Evolutionary conservation across 495 filamentous ascomycete genomes (phyloP).

Genomic region (Annulohypoxylon moriforme): DNA sequence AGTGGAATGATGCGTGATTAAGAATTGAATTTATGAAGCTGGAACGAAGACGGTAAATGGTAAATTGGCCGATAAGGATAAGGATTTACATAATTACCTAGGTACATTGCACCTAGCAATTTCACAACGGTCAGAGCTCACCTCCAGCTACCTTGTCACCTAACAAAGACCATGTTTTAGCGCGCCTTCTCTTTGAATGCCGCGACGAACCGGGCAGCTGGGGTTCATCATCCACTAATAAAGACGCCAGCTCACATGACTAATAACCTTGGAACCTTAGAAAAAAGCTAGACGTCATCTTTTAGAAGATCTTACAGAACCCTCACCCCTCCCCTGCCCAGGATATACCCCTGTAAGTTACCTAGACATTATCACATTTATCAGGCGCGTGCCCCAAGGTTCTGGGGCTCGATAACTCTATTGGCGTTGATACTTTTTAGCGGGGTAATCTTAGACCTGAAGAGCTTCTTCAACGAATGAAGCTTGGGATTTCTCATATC

Average conservation of each 20-base stretch:
- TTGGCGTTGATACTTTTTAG: conserved; percentile 18
- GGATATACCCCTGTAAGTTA: conserved; percentile 22
- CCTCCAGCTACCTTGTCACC: background rate
- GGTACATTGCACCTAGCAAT: no score
- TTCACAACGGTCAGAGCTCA: conserved; percentile 14
- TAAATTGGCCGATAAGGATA: conserved; percentile 22
- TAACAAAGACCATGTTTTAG: conserved; percentile 7
- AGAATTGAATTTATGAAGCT: conserved; percentile 5
- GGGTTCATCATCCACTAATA: conserved; percentile 15
- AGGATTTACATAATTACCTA: conserved; percentile 10
- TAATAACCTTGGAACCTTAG: conserved; percentile 5
- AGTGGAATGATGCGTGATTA: background rate
- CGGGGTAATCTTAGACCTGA: conserved; percentile 15
- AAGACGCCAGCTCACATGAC: conserved; percentile 37
- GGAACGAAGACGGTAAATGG: conserved; percentile 16
- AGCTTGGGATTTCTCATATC: background rate
- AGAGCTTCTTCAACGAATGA: background rate
- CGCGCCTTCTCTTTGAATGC: conserved; percentile 33
- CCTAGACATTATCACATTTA: conserved; percentile 18
- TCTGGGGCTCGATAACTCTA: conserved; percentile 18
- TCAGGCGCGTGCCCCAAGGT: conserved; percentile 9
- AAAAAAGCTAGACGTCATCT: conserved; percentile 41
- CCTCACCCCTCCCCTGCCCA: background rate
- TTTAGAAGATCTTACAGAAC: conserved; percentile 28
- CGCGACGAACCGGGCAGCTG: conserved; percentile 17